A percentile compares a stretch with the other conserved stretches of the same genome.
Evolutionary conservation across 345 rosid genomes (phyloP).

Genomic region (Erodium maritimum): DNA sequence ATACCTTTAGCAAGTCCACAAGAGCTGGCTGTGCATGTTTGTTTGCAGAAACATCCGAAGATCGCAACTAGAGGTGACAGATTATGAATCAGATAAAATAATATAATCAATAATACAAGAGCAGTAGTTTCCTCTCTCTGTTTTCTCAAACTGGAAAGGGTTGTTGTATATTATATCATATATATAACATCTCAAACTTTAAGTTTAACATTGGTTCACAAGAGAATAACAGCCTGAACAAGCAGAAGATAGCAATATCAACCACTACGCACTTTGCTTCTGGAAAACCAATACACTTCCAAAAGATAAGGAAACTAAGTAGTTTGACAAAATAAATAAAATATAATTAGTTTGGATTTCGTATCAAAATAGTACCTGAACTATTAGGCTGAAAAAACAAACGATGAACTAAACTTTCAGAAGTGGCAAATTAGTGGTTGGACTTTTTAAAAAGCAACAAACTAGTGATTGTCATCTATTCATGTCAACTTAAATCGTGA

Average conservation of each 20-base stretch:
- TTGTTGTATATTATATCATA: too few species aligned
- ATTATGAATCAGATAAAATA: constrained; percentile 10
- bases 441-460: too few species aligned
- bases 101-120: background rate
- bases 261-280: background rate
- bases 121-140: too few species aligned
- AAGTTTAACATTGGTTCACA: too few species aligned
- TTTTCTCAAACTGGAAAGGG: too few species aligned
- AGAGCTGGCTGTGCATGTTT: constrained; percentile 41
- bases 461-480: too few species aligned
- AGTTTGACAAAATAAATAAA: background rate
- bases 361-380: background rate
- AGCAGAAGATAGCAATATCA: background rate
- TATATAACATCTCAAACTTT: background rate
- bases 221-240: background rate
- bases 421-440: too few species aligned
- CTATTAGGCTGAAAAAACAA: background rate
- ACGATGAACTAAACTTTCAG: too few species aligned
- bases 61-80: constrained; percentile 39
- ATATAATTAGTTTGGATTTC: too few species aligned
- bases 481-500: too few species aligned
- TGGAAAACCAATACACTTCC: background rate
- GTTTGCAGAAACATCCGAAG: constrained; percentile 54
- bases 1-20: constrained; percentile 63
- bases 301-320: background rate